Evolutionary conservation across 1,284 basidiomycete species (phyloP), one percentile per base, ranked within the genome.

Genomic region (Peniophora sp.): DNA sequence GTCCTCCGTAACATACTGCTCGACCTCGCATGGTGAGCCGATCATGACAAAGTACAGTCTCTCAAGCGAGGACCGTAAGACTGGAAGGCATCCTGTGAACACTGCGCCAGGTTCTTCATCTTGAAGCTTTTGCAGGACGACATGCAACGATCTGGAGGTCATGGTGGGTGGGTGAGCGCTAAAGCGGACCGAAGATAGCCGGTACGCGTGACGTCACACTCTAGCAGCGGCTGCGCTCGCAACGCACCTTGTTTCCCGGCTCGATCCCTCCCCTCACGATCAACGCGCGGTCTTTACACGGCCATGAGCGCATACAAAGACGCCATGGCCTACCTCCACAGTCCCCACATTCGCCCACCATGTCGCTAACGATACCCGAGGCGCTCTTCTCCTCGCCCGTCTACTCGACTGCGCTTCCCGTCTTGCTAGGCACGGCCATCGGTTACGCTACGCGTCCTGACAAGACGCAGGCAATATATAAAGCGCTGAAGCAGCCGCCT

Each of bases 1-100:
- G n/a, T 77, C 78, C 63, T 93, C 89, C 20, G 85, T 89, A 0
- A 65, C 58, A 57, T 79, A 85, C 58, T 92, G 89, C 53, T 85
- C 85, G 47, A 51, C 62, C 53, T 87, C 83, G 12, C 54, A 55
- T 3, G 65, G 45, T 8, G 66, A 63, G 3, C 85, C 85, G 9
- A 71, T 51, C 61, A 89, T 89, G 46, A 72, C 79, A 56, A 75
- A 86, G 63, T 85, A 89, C 14, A 58, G 59, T 39, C 67, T 70
- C 3, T 83, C 83, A 2, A 71, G 69, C 0, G 84, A 81, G 9
- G 85, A 83, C 17, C 58, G 64, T 22, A 85, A 61, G 52, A 68
- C 66, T 2, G 81, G 78, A 3, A 71, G 65, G n/a, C 43, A 56
- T n/a, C 72, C 73, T 11, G 63, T 65, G 56, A 83, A 79, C 5